phyloP scores from a whole-genome alignment of 2,329 filamentous ascomycete genomes.

The Westerdykella aurantiaca region DNA sequence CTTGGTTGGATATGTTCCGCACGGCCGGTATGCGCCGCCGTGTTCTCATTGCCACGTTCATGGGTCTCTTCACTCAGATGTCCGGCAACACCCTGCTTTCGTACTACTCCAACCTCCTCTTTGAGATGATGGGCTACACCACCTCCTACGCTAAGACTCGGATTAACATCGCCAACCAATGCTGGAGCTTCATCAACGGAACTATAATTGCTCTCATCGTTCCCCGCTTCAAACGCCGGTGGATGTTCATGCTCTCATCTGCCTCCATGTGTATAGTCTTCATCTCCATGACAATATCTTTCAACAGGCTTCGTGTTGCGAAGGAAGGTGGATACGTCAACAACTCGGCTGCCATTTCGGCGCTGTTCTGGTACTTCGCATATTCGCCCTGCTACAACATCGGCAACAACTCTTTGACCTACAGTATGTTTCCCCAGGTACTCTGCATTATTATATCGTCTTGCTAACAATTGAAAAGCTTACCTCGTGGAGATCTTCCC shows the following conservation, averaged over 20 bases:
- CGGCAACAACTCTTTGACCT: conserved; percentile 61
- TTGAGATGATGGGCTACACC: conserved; percentile 38
- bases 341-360: conserved; percentile 35
- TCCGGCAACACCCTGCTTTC: conserved; percentile 37
- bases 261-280: conserved; percentile 49
- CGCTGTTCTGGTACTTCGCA: conserved; percentile 55
- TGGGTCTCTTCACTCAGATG: conserved; percentile 39
- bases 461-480: conserved; percentile 51
- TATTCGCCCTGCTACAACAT: conserved; percentile 58
- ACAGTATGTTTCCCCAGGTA: conserved; percentile 35
- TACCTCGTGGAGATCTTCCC: conserved; percentile 50
- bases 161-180: conserved; percentile 39
- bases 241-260: conserved; percentile 47
- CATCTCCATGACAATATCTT: conserved; percentile 51
- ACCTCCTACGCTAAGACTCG: conserved; percentile 34
- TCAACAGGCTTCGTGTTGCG: conserved; percentile 32
- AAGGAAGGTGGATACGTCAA: conserved; percentile 19
- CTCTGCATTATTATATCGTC: conserved; percentile 46
- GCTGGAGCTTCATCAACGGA: conserved; percentile 40
- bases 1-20: conserved; percentile 50
- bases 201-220: conserved; percentile 37
- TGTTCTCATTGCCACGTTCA: conserved; percentile 26
- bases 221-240: conserved; percentile 39
- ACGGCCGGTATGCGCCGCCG: conserved; percentile 41
- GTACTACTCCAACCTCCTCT: conserved; percentile 34